Conservation (phyloP, 495 filamentous ascomycete genomes). For the Podospora pseudopauciseta region DNA sequence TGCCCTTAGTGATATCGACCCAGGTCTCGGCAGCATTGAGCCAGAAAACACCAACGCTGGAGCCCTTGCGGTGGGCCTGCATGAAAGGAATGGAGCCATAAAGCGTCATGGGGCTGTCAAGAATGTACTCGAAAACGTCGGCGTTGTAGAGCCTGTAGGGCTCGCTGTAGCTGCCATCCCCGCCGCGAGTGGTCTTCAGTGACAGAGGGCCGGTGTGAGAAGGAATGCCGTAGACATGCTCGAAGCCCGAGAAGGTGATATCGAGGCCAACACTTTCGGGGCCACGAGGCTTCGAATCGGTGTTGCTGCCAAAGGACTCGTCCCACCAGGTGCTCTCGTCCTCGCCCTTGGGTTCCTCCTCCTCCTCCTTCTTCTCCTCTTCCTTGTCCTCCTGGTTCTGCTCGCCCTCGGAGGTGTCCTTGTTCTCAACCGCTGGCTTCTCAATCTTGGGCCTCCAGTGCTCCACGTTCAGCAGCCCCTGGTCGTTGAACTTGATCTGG, state of each 20-base stretch:
- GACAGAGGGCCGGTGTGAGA: conserved; percentile 87
- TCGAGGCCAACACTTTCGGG: conserved; percentile 90
- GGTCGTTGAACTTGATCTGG: conserved; percentile 85
- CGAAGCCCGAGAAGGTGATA: conserved; percentile 86
- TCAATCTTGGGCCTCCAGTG: conserved; percentile 93
- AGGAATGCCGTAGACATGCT: conserved; percentile 91
- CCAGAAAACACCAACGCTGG: conserved; percentile 97
- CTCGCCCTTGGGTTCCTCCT: conserved; percentile 33
- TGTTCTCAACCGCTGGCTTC: conserved; percentile 50
- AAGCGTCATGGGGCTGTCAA: conserved; percentile 97
- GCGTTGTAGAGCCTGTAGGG: conserved; percentile 96
- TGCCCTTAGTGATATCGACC: conserved; percentile 89
- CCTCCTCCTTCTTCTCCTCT: conserved; percentile 30
- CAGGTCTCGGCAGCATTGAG: conserved; percentile 96
- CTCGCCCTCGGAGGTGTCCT: conserved; percentile 42
- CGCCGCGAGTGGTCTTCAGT: conserved; percentile 84
- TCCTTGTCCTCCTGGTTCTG: conserved; percentile 24
- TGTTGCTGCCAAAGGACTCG: conserved; percentile 89
- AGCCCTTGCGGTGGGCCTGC: conserved; percentile 91
- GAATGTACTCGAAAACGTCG: conserved; percentile 96
- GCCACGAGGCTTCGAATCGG: conserved; percentile 82
- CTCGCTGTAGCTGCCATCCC: conserved; percentile 75
- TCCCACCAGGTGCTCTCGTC: conserved; percentile 97
- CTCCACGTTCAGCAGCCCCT: conserved; percentile 84
- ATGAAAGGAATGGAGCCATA: conserved; percentile 95